These are phyloP conservation scores for Penicillium nordicum DNA, from an alignment of 2,329 filamentous ascomycete genomes.

Conservation along the genomic window DNA sequence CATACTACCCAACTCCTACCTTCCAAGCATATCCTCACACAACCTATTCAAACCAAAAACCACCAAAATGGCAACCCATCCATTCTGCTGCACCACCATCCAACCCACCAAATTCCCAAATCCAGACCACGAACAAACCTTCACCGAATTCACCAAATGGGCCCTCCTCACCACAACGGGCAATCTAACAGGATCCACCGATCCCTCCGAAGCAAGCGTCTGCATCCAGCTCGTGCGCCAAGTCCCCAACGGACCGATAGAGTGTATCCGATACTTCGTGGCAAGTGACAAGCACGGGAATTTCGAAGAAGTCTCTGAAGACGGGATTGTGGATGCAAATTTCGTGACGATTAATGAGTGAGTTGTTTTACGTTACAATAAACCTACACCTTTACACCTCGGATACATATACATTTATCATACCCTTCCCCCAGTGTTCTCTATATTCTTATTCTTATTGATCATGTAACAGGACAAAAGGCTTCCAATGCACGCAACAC, in stretches of 20 bases:
- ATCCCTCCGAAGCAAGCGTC: not conserved
- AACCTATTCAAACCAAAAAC: not conserved
- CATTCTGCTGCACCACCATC: not conserved
- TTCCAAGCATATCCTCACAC: not conserved
- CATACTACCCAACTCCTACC: not conserved
- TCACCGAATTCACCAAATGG: conserved; percentile 1
- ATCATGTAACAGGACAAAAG: not conserved
- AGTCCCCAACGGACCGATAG: not conserved
- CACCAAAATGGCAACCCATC: not conserved
- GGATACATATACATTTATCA: not conserved
- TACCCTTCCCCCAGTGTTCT: no score
- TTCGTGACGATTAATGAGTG: not conserved
- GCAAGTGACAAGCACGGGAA: not conserved
- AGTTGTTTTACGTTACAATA: not conserved
- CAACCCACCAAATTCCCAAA: not conserved
- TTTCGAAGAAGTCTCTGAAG: not conserved
- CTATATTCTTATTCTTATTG: not conserved
- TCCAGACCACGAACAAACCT: not conserved
- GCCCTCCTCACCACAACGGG: not conserved
- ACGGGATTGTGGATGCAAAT: not conserved
- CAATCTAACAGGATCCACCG: not conserved
- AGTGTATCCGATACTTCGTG: not conserved
- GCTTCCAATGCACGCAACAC: not conserved
- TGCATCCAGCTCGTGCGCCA: not conserved
- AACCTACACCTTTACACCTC: no score